phyloP scores from a whole-genome alignment of 106 monocot species.

The Platanthera guangdongensis region DNA sequence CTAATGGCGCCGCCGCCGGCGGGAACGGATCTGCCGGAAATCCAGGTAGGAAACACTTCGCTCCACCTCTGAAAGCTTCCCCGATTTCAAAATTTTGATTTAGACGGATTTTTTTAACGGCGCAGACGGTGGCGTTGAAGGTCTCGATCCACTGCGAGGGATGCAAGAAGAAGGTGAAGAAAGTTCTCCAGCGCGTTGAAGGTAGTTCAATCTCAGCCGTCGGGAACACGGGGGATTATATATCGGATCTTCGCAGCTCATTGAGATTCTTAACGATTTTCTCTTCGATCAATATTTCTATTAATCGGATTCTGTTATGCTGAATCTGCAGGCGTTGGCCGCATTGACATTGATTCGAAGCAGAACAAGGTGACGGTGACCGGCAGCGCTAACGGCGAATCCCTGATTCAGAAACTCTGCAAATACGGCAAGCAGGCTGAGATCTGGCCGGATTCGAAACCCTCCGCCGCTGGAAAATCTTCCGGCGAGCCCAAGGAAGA shows the following conservation, averaged over 20 bases:
- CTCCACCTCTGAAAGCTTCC: neutral
- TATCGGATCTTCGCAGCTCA: neutral
- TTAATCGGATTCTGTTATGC: neutral
- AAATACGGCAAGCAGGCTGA: constrained; percentile 65
- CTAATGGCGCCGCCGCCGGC: neutral
- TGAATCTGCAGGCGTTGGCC: constrained; percentile 27
- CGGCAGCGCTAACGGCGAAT: constrained; percentile 34
- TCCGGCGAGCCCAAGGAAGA: neutral
- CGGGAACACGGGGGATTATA: constrained; percentile 28
- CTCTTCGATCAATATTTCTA: neutral
- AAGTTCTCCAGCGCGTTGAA: neutral
- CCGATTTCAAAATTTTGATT: neutral
- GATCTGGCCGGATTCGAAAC: constrained; percentile 47
- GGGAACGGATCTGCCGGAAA: neutral
- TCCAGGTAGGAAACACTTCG: neutral
- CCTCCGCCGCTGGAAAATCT: neutral
- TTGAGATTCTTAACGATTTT: neutral
- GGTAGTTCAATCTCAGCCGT: constrained; percentile 40
- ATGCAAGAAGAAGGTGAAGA: constrained; percentile 26
- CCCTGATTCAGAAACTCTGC: constrained; percentile 42
- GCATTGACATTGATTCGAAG: constrained; percentile 26
- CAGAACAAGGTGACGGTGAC: constrained; percentile 58
- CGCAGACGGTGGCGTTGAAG: constrained; percentile 18
- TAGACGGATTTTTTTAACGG: neutral
- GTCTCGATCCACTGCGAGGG: constrained; percentile 23